A percentile compares a stretch with the other conserved stretches of the same genome.
These are phyloP conservation scores for Penicillium sp. DNA, from an alignment of 2,329 filamentous ascomycete genomes.

Conservation along the genomic window DNA sequence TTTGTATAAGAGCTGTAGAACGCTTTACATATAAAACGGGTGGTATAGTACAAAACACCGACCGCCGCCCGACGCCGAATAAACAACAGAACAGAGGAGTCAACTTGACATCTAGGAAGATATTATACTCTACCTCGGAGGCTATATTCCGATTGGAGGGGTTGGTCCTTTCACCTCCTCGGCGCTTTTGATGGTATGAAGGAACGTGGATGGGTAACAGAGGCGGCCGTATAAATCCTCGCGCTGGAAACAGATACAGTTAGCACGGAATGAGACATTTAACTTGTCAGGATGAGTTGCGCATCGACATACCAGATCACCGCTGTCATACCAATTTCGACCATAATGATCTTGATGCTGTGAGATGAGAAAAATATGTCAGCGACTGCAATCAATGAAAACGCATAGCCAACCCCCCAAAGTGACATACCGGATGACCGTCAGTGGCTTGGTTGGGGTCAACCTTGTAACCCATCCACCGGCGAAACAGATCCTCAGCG, in stretches of 20 bases:
- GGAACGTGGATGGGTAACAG: slow-evolving; percentile 30
- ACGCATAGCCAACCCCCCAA: no score
- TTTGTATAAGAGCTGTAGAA: no score
- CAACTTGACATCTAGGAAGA: no score
- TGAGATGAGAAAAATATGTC: neutral
- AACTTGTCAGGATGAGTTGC: neutral
- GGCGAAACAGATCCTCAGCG: slow-evolving; percentile 5
- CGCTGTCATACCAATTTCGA: slow-evolving; percentile 15
- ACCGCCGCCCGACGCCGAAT: no score
- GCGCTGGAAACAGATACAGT: slow-evolving; percentile 7
- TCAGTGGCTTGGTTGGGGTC: neutral
- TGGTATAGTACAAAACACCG: no score
- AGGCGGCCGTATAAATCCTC: slow-evolving; percentile 20
- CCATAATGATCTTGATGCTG: slow-evolving; percentile 12
- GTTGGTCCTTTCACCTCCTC: no score
- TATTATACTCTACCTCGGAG: no score
- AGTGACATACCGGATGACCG: slow-evolving; percentile 2
- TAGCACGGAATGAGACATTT: no score
- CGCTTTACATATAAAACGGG: no score
- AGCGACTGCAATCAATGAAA: neutral
- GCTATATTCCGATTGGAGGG: no score
- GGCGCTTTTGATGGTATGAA: slow-evolving; percentile 28
- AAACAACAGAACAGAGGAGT: no score
- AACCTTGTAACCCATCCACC: slow-evolving; percentile 5
- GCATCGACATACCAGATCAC: slow-evolving; percentile 6